Percentiles rank a stretch among this genome's conserved stretches.
Conservation (phyloP, 2,329 filamentous ascomycete genomes). For the Talaromyces sp. region DNA sequence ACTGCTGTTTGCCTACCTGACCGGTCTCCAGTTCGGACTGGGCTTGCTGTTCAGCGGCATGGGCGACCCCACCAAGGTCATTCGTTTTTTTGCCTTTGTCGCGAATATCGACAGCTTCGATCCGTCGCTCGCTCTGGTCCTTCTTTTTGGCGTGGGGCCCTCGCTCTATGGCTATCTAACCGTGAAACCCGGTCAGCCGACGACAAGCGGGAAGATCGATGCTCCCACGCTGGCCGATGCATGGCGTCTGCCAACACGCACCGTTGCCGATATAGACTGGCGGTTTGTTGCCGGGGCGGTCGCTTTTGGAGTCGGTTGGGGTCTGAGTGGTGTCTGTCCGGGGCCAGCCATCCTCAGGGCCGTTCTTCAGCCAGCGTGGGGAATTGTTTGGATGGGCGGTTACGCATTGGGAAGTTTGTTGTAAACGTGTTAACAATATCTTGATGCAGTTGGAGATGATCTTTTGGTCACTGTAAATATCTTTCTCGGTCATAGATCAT, state of each 20-base stretch:
- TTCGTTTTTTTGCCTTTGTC: conserved; percentile 45
- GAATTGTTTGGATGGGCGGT: conserved; percentile 43
- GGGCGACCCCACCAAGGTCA: conserved; percentile 47
- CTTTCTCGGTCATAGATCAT: neutral
- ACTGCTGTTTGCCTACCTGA: conserved; percentile 38
- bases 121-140: conserved; percentile 47
- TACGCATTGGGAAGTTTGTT: conserved; percentile 41
- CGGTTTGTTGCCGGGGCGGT: conserved; percentile 45
- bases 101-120: conserved; percentile 44
- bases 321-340: conserved; percentile 48
- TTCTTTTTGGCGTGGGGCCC: conserved; percentile 48
- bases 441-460: neutral
- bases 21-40: conserved; percentile 48
- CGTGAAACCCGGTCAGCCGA: conserved; percentile 24
- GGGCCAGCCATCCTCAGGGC: conserved; percentile 47
- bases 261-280: conserved; percentile 44
- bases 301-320: conserved; percentile 50
- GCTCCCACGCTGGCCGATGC: conserved; percentile 36
- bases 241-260: conserved; percentile 43
- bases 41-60: conserved; percentile 51
- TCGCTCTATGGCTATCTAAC: conserved; percentile 35
- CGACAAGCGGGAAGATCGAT: conserved; percentile 17
- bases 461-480: neutral
- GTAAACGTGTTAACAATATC: conserved; percentile 12
- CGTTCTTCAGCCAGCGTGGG: conserved; percentile 46